phyloP scores from a whole-genome alignment of 163 green algal genomes.

The Scenedesmus sp. region DNA sequence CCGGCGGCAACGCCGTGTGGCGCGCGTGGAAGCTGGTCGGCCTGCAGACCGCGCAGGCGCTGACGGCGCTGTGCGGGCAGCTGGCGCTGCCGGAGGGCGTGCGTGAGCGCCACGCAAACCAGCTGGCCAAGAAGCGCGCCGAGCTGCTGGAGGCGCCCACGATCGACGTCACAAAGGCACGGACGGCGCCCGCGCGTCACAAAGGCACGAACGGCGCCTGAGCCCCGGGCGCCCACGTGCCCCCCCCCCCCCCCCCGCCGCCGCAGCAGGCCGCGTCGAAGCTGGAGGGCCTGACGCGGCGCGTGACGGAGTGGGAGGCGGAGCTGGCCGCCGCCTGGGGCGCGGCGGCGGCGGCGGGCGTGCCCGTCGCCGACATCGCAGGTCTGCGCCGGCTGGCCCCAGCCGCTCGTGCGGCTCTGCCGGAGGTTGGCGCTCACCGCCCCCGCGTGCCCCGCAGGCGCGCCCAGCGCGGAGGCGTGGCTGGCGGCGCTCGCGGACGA shows the following conservation, averaged over 20 bases:
- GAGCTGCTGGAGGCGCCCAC: conserved; percentile 37
- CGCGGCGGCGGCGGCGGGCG: conserved; percentile 9
- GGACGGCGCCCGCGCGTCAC: no score
- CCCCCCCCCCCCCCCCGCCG: no score
- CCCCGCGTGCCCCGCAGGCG: neutral
- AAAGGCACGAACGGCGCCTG: no score
- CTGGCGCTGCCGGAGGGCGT: neutral
- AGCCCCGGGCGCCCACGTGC: no score
- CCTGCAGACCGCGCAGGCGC: conserved; percentile 43
- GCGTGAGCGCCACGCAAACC: neutral
- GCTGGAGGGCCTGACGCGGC: neutral
- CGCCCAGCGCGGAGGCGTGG: neutral
- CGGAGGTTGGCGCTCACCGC: no score
- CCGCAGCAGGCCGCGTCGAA: no score
- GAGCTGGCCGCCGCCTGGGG: conserved; percentile 14
- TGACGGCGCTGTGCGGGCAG: neutral
- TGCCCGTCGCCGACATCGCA: conserved; percentile 5
- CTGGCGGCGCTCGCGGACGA: neutral
- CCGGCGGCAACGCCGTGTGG: conserved; percentile 53
- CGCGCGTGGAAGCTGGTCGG: conserved; percentile 68
- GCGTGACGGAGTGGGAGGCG: neutral
- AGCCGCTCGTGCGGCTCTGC: no score
- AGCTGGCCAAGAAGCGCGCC: conserved; percentile 7
- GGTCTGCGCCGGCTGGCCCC: no score
- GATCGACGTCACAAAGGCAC: no score